Percentiles rank a stretch among this genome's conserved stretches.
phyloP scores from a whole-genome alignment of 495 filamentous ascomycete genomes.

The Cercophora sp. region DNA sequence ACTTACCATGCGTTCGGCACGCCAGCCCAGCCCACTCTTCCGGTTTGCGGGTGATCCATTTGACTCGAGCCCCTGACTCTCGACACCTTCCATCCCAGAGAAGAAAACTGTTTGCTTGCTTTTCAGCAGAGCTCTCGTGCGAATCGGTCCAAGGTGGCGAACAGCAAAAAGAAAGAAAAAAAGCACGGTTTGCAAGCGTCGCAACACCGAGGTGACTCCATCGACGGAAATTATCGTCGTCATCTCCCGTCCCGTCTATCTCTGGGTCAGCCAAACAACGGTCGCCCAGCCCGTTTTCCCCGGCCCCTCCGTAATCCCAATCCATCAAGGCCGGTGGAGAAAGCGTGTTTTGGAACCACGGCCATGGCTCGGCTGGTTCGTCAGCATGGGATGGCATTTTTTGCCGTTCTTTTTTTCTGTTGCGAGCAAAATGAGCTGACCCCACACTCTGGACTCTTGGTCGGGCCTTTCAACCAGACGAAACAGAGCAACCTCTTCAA shows the following conservation, averaged over 20 bases:
- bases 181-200: too few species aligned
- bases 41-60: too few species aligned
- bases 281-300: conserved; percentile 1
- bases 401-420: not conserved
- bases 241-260: conserved; percentile 7
- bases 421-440: conserved; percentile 1
- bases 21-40: too few species aligned
- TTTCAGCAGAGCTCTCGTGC: too few species aligned
- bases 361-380: not conserved
- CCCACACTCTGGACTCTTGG: conserved; percentile 3
- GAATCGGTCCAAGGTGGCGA: too few species aligned
- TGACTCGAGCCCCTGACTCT: too few species aligned
- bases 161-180: too few species aligned
- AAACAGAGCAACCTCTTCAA: conserved; percentile 7
- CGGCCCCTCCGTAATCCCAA: conserved; percentile 12
- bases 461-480: not conserved
- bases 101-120: too few species aligned
- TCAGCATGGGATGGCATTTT: too few species aligned
- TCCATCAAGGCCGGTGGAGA: not conserved
- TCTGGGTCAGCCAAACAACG: conserved; percentile 4
- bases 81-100: too few species aligned
- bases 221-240: conserved; percentile 12
- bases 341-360: not conserved
- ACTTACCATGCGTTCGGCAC: too few species aligned
- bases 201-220: conserved; percentile 1